Conservation (phyloP, 441 rosid species). For the Aleurites moluccanus region DNA sequence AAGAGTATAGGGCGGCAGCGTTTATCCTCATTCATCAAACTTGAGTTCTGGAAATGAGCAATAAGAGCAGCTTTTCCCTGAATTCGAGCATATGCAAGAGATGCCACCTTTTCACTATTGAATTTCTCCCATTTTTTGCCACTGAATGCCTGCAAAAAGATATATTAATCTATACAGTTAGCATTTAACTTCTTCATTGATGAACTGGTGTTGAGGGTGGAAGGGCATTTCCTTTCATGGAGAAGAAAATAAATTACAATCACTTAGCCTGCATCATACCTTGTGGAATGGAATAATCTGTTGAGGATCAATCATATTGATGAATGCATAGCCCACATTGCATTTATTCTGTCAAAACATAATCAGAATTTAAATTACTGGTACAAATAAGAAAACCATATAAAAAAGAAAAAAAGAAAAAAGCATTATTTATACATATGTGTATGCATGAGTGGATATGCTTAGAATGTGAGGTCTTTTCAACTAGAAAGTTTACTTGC, state of each 20-base stretch:
- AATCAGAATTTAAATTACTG: constrained; percentile 19
- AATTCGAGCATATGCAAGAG: constrained; percentile 75
- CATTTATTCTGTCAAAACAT: constrained; percentile 66
- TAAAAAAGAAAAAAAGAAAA: background rate
- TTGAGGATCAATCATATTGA: constrained; percentile 66
- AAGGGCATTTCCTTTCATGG: background rate
- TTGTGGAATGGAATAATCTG: constrained; percentile 64
- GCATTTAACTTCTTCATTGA: background rate
- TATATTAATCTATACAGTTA: constrained; percentile 1
- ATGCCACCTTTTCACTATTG: constrained; percentile 84
- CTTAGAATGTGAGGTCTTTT: background rate
- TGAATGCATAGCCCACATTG: constrained; percentile 85
- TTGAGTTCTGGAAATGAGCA: constrained; percentile 84
- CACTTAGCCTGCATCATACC: constrained; percentile 37
- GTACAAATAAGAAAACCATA: background rate
- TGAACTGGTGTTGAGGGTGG: background rate
- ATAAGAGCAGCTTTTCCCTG: constrained; percentile 79
- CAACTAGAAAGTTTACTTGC: constrained; percentile 31
- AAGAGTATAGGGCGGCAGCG: constrained; percentile 80
- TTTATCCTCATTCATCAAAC: constrained; percentile 87
- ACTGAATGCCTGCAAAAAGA: constrained; percentile 55
- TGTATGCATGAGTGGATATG: background rate
- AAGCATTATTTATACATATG: background rate
- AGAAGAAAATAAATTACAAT: background rate
- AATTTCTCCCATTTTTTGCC: constrained; percentile 91